Base-by-base conservation (phyloP, 768 basidiomycete genomes). In the Mycena indigotica region DNA sequence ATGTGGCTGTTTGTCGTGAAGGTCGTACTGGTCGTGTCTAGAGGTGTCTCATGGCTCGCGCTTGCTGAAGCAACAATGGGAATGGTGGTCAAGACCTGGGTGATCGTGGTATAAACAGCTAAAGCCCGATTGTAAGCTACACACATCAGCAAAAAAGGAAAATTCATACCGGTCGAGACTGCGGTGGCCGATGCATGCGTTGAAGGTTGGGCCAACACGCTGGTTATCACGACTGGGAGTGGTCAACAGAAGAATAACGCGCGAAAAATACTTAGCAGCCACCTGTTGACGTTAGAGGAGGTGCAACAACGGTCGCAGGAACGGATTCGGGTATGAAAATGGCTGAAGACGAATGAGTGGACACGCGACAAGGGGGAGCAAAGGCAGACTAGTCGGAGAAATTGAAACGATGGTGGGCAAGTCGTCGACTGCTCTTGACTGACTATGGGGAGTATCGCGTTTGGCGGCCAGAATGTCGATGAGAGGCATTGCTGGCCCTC, bases 31-130 rank as follows among this genome's bases (percentile, higher is more conserved):
- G 52, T 48, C 35, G 49, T 56, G 15, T 28, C 35, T n/a, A n/a
- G 28, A 21, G n/a, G 40, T n/a, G 56, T 52, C 50, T 19, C 52
- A 21, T 26, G 41, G 26, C 29, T 28, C 28, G 38, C 38, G 45
- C 21, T 23, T 12, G 35, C 4, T 50, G 57, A 17, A 38, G 28
- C 46, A 25, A n/a, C 46, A 26, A 48, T 6, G 41, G 52, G 56
- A 39, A 35, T 32, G 25, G 57, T 59, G 48, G 57, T 56, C 30
- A 62, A 21, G 44, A 63, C 54, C 25, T 63, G 53, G 5, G 52
- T 58, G 35, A 59, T 45, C 21, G 61, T 63, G 15, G 57, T 56
- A 53, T 48, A 58, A 2, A 56, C 54, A 55, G 61, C 61, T 63
- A 52, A 56, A 21, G 39, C 28, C 38, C 54, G 52, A 44, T 50